These are phyloP conservation scores for Sanghuangporus baumii DNA, from an alignment of 1,284 basidiomycete genomes.

Conservation along the genomic window DNA sequence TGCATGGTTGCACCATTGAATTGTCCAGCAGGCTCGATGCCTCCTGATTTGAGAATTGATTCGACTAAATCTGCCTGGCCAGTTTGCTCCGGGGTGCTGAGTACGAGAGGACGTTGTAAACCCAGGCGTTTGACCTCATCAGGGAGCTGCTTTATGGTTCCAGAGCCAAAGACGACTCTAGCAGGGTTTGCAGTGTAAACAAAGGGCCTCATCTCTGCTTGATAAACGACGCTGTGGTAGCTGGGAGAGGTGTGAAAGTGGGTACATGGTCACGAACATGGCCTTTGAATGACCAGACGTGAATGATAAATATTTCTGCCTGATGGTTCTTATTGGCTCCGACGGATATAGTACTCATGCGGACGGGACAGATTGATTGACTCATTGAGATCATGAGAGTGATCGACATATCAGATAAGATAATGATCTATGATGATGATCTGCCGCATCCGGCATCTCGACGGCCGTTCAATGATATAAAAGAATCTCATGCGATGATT, in stretches of 20 bases:
- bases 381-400: not conserved
- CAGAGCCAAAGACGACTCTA: constrained; percentile 37
- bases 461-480: not conserved
- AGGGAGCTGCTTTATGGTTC: constrained; percentile 31
- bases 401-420: not conserved
- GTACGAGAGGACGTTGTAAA: constrained; percentile 30
- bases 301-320: not conserved
- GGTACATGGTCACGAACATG: not conserved
- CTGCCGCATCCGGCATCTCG: not conserved
- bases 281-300: not conserved
- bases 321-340: not conserved
- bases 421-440: not conserved
- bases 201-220: constrained; percentile 27
- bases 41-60: constrained; percentile 23
- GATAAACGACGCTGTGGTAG: not conserved
- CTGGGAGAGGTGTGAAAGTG: not conserved
- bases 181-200: constrained; percentile 35
- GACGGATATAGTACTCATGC: not conserved
- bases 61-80: constrained; percentile 25
- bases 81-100: constrained; percentile 31
- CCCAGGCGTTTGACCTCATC: constrained; percentile 31
- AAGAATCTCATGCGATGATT: not conserved
- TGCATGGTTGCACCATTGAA: constrained; percentile 39
- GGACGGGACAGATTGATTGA: not conserved
- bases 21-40: constrained; percentile 25